Conservation (phyloP, 2,329 filamentous ascomycete genomes). For the Stagonosporopsis tanaceti region DNA sequence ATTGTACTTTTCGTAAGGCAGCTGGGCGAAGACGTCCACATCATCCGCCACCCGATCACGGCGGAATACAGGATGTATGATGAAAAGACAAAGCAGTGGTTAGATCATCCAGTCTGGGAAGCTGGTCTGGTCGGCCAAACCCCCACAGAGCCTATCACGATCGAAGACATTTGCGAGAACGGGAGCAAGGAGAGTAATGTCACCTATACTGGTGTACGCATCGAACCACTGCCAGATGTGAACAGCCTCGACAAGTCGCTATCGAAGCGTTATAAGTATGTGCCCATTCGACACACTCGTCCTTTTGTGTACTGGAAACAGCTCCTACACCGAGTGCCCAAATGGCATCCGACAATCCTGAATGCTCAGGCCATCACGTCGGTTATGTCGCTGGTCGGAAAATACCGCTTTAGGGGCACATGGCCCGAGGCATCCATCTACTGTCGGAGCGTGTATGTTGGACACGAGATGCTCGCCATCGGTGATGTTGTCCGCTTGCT, state of each 20-base stretch:
- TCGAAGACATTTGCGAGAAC: slow-evolving; percentile 57
- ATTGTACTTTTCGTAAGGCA: slow-evolving; percentile 62
- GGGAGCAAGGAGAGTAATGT: slow-evolving; percentile 53
- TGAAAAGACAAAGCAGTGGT: slow-evolving; percentile 34
- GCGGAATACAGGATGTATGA: slow-evolving; percentile 37
- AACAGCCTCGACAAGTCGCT: slow-evolving; percentile 59
- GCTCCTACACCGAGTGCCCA: slow-evolving; percentile 53
- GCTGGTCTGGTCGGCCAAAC: slow-evolving; percentile 64
- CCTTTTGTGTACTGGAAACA: slow-evolving; percentile 64
- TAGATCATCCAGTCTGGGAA: slow-evolving; percentile 60
- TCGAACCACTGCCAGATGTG: slow-evolving; percentile 64
- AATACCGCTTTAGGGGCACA: slow-evolving; percentile 60
- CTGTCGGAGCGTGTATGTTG: slow-evolving; percentile 63
- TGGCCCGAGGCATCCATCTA: slow-evolving; percentile 65
- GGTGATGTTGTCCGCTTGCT: slow-evolving; percentile 64
- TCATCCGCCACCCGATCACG: slow-evolving; percentile 39
- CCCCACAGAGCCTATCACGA: slow-evolving; percentile 52
- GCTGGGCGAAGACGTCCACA: slow-evolving; percentile 35
- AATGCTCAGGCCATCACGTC: slow-evolving; percentile 63
- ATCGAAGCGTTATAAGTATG: slow-evolving; percentile 63
- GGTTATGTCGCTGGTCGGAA: slow-evolving; percentile 62
- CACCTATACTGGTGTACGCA: slow-evolving; percentile 62
- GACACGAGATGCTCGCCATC: slow-evolving; percentile 62
- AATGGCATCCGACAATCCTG: slow-evolving; percentile 62
- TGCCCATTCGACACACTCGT: slow-evolving; percentile 62